Conservation (phyloP, 1,284 basidiomycete genomes). For the Volvariella surrecta region DNA sequence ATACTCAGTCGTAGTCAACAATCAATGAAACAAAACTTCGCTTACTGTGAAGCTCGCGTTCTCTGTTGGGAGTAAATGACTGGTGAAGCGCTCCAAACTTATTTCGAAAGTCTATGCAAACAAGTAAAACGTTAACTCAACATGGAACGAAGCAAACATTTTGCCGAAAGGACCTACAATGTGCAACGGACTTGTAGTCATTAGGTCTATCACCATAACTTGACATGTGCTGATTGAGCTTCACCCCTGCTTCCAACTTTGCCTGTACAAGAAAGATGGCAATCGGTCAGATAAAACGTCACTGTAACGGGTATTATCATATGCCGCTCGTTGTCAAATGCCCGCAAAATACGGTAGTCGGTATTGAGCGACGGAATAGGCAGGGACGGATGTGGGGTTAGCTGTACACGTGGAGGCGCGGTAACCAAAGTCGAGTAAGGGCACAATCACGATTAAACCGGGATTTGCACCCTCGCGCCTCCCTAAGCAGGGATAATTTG, state of each 20-base stretch:
- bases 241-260: constrained; percentile 70
- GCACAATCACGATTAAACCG: too few species aligned
- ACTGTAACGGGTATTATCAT: too few species aligned
- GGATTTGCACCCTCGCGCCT: too few species aligned
- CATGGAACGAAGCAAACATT: constrained; percentile 3
- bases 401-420: too few species aligned
- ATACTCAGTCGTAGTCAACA: not conserved
- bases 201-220: constrained; percentile 65
- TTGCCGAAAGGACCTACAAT: constrained; percentile 39
- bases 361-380: too few species aligned
- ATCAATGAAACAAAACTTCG: constrained; percentile 7
- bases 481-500: too few species aligned
- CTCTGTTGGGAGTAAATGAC: constrained; percentile 53
- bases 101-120: constrained; percentile 53
- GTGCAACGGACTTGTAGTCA: constrained; percentile 62
- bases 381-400: too few species aligned
- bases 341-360: too few species aligned
- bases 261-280: constrained; percentile 23
- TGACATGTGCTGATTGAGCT: constrained; percentile 55
- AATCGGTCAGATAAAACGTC: constrained; percentile 9
- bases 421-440: too few species aligned
- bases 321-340: too few species aligned
- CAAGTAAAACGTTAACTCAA: constrained; percentile 7
- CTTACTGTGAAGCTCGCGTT: constrained; percentile 63
- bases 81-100: constrained; percentile 68